A percentile compares a stretch with the other conserved stretches of the same genome.
Evolutionary conservation across 257 asterid genomes (phyloP).

Genomic region (Jaltomata sinuosa): DNA sequence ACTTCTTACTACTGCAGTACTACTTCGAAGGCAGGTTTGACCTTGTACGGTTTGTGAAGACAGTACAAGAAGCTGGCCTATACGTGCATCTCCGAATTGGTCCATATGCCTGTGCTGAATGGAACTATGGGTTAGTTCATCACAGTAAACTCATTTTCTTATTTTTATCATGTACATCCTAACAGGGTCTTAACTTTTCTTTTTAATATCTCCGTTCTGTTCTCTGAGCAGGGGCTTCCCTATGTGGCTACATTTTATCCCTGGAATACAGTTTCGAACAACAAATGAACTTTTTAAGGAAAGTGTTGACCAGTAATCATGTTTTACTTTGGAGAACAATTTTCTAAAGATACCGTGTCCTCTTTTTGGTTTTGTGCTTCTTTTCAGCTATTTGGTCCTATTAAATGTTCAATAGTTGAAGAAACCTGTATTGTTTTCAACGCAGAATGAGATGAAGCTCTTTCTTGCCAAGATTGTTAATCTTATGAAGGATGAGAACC

Average conservation of each 20-base stretch:
- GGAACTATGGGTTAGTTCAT: slow-evolving; percentile 66
- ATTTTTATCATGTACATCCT: no score
- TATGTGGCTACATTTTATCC: slow-evolving; percentile 70
- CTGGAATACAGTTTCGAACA: slow-evolving; percentile 69
- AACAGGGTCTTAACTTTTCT: no score
- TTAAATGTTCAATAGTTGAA: not conserved
- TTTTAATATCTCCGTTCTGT: not conserved
- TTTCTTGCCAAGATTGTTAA: slow-evolving; percentile 57
- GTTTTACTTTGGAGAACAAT: not conserved
- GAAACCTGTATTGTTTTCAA: slow-evolving; percentile 2
- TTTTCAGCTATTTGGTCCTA: not conserved
- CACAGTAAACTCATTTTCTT: not conserved
- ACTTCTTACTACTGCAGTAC: slow-evolving; percentile 32
- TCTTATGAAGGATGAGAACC: slow-evolving; percentile 75
- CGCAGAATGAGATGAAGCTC: slow-evolving; percentile 71
- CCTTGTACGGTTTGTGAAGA: slow-evolving; percentile 65
- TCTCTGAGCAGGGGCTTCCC: slow-evolving; percentile 64
- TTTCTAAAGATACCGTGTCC: not conserved
- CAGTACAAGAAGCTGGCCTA: slow-evolving; percentile 62
- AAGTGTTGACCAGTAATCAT: not conserved
- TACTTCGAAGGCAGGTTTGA: slow-evolving; percentile 65
- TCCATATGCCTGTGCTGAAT: slow-evolving; percentile 87
- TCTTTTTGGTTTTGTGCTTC: not conserved
- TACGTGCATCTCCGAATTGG: slow-evolving; percentile 68
- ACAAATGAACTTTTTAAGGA: slow-evolving; percentile 53